phyloP scores from a whole-genome alignment of 805 yeast genomes.

The Helenozyma rhizophorensis region DNA sequence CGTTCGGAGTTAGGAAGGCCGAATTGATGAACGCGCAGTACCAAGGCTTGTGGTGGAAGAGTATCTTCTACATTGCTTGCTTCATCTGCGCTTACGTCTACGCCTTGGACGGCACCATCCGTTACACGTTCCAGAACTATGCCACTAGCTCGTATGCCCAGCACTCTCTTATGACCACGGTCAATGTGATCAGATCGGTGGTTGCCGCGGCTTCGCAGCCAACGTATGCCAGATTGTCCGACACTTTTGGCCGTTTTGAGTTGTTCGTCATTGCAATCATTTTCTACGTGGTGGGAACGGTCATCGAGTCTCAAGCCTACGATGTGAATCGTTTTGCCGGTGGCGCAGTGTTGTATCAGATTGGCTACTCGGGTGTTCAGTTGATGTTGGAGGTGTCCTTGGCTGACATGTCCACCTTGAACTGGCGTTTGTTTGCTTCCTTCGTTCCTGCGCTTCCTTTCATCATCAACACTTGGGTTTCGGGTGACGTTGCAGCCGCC shows the following conservation, averaged over 20 bases:
- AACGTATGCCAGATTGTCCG: conserved; percentile 58
- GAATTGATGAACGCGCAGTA: conserved; percentile 50
- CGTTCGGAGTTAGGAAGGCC: conserved; percentile 52
- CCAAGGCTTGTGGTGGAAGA: conserved; percentile 23
- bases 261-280: conserved; percentile 45
- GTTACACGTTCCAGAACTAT: conserved; percentile 46
- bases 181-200: conserved; percentile 54
- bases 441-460: conserved; percentile 68
- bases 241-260: conserved; percentile 62
- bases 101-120: conserved; percentile 51
- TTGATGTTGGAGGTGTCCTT: conserved; percentile 53
- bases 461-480: conserved; percentile 74
- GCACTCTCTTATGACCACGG: conserved; percentile 57
- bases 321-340: conserved; percentile 58
- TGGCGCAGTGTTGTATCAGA: conserved; percentile 48
- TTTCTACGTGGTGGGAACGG: conserved; percentile 59
- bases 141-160: conserved; percentile 52
- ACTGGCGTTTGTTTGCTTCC: conserved; percentile 65
- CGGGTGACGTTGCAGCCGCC: conserved; percentile 51
- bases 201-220: conserved; percentile 67
- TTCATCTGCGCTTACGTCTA: conserved; percentile 57
- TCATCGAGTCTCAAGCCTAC: conserved; percentile 57
- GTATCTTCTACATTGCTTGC: conserved; percentile 42
- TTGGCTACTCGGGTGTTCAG: conserved; percentile 60
- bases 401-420: conserved; percentile 64